Evolutionary conservation across 1,284 basidiomycete genomes (phyloP).

Genomic region (Ceratobasidium sp.): DNA sequence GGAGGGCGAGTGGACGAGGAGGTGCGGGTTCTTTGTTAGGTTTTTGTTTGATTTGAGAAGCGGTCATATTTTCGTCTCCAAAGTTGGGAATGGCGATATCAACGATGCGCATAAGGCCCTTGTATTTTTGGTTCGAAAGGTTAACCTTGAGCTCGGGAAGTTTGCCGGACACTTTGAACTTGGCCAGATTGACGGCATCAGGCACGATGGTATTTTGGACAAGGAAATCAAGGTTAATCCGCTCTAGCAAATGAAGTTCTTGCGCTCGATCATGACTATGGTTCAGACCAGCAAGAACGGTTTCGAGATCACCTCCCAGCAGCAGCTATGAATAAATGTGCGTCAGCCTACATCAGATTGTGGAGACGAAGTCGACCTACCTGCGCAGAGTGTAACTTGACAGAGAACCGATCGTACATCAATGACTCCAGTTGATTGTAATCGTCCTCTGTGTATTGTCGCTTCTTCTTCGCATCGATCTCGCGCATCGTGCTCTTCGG

Average conservation of each 20-base stretch:
- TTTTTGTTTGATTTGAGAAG: constrained; percentile 16
- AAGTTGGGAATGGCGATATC: constrained; percentile 92
- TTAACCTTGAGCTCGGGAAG: constrained; percentile 91
- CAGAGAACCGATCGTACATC: constrained; percentile 94
- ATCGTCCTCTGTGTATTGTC: constrained; percentile 89
- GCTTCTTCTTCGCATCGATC: constrained; percentile 85
- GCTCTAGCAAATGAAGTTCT: constrained; percentile 88
- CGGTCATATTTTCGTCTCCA: constrained; percentile 58
- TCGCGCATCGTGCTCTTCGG: constrained; percentile 83
- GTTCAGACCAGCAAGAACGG: constrained; percentile 79
- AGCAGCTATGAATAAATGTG: constrained; percentile 70
- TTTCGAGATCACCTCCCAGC: constrained; percentile 84
- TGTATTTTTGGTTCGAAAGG: constrained; percentile 96
- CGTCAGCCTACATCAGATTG: constrained; percentile 30
- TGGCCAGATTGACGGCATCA: constrained; percentile 81
- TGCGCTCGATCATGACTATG: constrained; percentile 58
- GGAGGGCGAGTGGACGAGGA: constrained; percentile 47
- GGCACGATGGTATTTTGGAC: constrained; percentile 96
- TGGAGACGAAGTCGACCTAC: constrained; percentile 53
- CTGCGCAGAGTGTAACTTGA: constrained; percentile 90
- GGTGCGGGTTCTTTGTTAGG: constrained; percentile 9
- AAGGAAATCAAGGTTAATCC: constrained; percentile 89
- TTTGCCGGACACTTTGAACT: constrained; percentile 92
- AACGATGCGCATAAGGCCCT: constrained; percentile 90
- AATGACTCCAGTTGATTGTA: constrained; percentile 87